These are phyloP conservation scores for Mucor ambiguus DNA, from an alignment of 371 early-diverging fungal genomes.

Conservation along the genomic window DNA sequence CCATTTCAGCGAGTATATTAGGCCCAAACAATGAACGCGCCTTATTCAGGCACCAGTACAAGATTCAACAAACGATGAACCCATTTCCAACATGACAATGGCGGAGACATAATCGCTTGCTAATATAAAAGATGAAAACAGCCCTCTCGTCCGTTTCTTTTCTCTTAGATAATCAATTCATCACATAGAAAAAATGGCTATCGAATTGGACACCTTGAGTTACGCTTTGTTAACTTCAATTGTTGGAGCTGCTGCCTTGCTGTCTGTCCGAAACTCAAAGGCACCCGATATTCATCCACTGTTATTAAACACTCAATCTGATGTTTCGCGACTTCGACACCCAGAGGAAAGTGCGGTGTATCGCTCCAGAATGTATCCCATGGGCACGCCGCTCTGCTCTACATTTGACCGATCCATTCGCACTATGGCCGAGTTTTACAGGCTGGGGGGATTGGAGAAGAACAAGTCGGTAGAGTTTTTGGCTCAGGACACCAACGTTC, in stretches of 20 bases:
- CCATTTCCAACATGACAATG: background rate
- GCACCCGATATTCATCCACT: conserved; percentile 82
- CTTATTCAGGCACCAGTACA: background rate
- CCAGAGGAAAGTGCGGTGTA: conserved; percentile 72
- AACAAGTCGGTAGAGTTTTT: conserved; percentile 34
- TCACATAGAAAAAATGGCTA: conserved; percentile 26
- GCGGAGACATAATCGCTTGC: background rate
- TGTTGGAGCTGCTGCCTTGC: conserved; percentile 43
- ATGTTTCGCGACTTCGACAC: conserved; percentile 64
- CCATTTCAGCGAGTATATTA: too few relatives aligned
- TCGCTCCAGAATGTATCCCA: conserved; percentile 69
- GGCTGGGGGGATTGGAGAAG: conserved; percentile 40
- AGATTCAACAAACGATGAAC: background rate
- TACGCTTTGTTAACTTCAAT: conserved; percentile 46
- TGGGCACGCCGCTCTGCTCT: conserved; percentile 53
- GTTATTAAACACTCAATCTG: conserved; percentile 71
- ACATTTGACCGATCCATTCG: conserved; percentile 49
- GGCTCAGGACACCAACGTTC: conserved; percentile 8
- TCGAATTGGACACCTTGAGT: conserved; percentile 49
- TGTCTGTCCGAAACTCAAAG: conserved; percentile 57
- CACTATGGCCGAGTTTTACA: conserved; percentile 59
- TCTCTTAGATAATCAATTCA: background rate
- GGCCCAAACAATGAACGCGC: background rate
- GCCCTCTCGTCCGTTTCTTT: background rate
- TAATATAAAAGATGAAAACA: background rate